Evolutionary conservation across 495 filamentous ascomycete genomes (phyloP), one percentile per base, ranked within the genome.

Genomic region (Hypoxylon lenormandii): DNA sequence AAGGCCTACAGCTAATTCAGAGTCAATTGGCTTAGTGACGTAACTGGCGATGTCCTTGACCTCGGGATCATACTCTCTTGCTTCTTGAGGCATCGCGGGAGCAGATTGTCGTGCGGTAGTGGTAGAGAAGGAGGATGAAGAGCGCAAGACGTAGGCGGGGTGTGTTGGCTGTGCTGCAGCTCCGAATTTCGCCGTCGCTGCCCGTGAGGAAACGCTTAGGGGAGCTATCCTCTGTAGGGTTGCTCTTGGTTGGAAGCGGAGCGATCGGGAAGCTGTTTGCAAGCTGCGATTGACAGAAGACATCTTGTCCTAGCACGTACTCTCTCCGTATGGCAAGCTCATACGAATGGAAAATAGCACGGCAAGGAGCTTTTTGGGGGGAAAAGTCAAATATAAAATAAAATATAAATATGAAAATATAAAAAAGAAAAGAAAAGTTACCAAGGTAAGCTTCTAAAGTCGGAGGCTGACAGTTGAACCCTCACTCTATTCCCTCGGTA

Each of bases 31-130:
- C 80, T 93, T 95, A 74, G 93, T 89, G 74, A 97, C 90, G 79
- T 97, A 98, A 78, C 83, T 86, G 19, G 95, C 94, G 83, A 98
- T 95, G 75, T 97, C 96, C 80, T 88, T 86, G 73, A 98, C 92
- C 79, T 98, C 96, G 57, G 90, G 88, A 76, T 98, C 95, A 76
- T 91, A 94, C 68, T 89, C 81, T 79, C 86, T 81, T 64, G 78
- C 70, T 64, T 79, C 74, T 40, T 84, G 73, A 75, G 86, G 79
- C 66, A 76, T 73, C 46, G 81, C 78, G 53, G 84, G 77, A 70
- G 79, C 80, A 72, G 85, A 87, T 74, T 82, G 81, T 50, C 83
- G 79, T 15, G 83, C 69, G 52, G 84, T 70, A 79, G 84, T 85
- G 63, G 85, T 88, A 57, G 86, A 88, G 76, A 89, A 89, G 74